Percentiles rank a stretch among this genome's conserved stretches.
Conservation (phyloP, 2,329 filamentous ascomycete genomes). For the Albifimbria verrucaria region DNA sequence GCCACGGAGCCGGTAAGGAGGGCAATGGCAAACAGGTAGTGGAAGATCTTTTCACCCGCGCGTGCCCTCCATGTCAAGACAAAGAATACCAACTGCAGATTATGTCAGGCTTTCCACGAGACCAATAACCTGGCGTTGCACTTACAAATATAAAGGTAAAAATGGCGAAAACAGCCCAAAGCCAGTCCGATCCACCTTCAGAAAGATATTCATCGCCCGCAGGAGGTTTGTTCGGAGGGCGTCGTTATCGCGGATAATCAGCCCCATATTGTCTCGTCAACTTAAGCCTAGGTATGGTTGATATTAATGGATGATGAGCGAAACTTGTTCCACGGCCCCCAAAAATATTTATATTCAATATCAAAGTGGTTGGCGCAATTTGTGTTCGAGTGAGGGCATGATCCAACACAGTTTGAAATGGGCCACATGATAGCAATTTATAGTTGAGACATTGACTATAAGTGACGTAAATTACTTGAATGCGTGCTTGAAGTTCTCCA, state of each 20-base stretch:
- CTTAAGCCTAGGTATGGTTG: too few relatives aligned
- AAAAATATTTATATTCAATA: too few relatives aligned
- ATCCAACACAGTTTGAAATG: too few relatives aligned
- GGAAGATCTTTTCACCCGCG: slow-evolving; percentile 50
- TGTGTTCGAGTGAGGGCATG: too few relatives aligned
- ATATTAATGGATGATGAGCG: too few relatives aligned
- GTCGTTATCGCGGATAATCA: slow-evolving; percentile 29
- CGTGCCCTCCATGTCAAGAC: slow-evolving; percentile 38
- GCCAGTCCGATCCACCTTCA: slow-evolving; percentile 49
- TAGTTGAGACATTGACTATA: too few relatives aligned
- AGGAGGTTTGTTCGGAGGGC: slow-evolving; percentile 44
- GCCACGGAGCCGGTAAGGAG: slow-evolving; percentile 45
- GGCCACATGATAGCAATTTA: too few relatives aligned
- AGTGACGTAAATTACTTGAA: too few relatives aligned
- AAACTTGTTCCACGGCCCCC: too few relatives aligned
- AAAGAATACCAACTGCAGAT: slow-evolving; percentile 34
- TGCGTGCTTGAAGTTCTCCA: too few relatives aligned
- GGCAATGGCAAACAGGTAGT: slow-evolving; percentile 51
- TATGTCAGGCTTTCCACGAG: slow-evolving; percentile 7
- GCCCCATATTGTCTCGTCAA: background rate
- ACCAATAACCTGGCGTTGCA: background rate
- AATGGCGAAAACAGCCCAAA: slow-evolving; percentile 51
- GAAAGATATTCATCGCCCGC: slow-evolving; percentile 36
- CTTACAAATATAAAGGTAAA: slow-evolving; percentile 44
- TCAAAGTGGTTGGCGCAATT: too few relatives aligned